Evolutionary conservation across 345 rosid species (phyloP).

Genomic region (Brassica cretica): DNA sequence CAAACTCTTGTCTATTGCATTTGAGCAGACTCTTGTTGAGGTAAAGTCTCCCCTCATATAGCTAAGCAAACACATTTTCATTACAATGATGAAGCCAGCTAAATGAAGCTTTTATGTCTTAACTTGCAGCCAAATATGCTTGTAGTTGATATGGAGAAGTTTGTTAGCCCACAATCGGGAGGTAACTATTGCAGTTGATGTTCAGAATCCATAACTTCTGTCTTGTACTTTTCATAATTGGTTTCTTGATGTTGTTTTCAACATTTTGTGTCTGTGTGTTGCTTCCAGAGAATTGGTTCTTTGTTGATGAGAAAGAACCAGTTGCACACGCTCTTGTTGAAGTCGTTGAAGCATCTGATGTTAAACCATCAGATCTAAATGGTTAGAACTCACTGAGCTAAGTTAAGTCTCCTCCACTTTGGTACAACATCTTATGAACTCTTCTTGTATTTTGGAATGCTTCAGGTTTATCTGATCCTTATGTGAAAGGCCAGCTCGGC

Average conservation of each 20-base stretch:
- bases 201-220: neutral
- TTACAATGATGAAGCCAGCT: neutral
- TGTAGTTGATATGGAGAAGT: constrained; percentile 88
- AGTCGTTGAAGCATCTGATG: constrained; percentile 77
- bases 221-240: neutral
- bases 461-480: constrained; percentile 95
- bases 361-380: constrained; percentile 83
- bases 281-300: constrained; percentile 75
- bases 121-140: constrained; percentile 92
- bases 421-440: neutral
- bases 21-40: constrained; percentile 89
- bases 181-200: constrained; percentile 42
- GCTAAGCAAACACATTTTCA: neutral
- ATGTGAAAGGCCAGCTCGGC: constrained; percentile 90
- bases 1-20: constrained; percentile 80
- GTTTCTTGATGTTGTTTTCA: neutral
- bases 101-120: constrained; percentile 22
- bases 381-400: constrained; percentile 49
- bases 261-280: constrained; percentile 18
- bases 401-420: neutral
- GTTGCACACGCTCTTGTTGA: constrained; percentile 73
- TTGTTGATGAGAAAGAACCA: constrained; percentile 79
- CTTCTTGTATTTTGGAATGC: constrained; percentile 16
- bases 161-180: constrained; percentile 53
- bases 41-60: constrained; percentile 37